These are phyloP conservation scores for Alnus glutinosa DNA, from an alignment of 306 rosid species.

Conservation along the genomic window DNA sequence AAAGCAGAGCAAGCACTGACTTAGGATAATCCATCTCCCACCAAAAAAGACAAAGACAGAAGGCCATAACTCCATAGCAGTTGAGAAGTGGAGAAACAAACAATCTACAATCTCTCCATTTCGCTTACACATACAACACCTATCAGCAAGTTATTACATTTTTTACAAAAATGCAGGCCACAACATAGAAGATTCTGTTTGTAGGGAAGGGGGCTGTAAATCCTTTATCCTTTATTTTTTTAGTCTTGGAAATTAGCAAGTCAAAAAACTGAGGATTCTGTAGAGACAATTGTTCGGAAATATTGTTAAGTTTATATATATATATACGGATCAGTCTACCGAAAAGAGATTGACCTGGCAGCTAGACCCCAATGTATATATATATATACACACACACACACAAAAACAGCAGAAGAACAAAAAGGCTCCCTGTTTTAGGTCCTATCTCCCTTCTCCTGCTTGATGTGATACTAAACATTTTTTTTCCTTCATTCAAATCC, in stretches of 20 bases:
- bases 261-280: not conserved
- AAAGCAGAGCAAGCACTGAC: not conserved
- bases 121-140: not conserved
- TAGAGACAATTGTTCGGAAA: not conserved
- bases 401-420: no score
- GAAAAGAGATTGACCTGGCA: no score
- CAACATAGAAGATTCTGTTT: no score
- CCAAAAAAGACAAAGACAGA: not conserved
- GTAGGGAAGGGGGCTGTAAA: not conserved
- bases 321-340: no score
- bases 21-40: not conserved
- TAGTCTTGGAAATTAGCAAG: not conserved
- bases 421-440: not conserved
- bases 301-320: not conserved
- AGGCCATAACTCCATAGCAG: not conserved
- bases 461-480: not conserved
- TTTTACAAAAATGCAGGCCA: no score
- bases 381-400: no score
- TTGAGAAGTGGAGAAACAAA: not conserved
- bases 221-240: not conserved
- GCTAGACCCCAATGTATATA: no score
- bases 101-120: not conserved
- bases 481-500: not conserved
- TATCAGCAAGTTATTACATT: no score
- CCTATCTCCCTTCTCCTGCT: not conserved